Conservation (phyloP, 352 stramenopile genomes). For the Pythium utonaiense region DNA sequence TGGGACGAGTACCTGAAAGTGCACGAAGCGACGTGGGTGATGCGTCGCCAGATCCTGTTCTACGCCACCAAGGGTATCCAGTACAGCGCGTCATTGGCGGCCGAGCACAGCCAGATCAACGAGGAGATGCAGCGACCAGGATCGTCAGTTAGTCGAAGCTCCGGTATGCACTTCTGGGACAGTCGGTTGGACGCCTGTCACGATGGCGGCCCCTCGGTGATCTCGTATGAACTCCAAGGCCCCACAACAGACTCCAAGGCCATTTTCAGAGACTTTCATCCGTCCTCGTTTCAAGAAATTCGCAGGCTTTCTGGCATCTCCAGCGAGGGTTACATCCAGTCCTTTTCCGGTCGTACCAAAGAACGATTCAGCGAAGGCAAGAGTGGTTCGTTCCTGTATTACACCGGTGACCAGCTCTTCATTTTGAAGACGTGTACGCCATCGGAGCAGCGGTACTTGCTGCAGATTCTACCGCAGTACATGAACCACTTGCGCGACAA, state of each 20-base stretch:
- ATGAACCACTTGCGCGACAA: slow-evolving; percentile 75
- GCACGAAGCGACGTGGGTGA: slow-evolving; percentile 81
- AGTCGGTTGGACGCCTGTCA: slow-evolving; percentile 34
- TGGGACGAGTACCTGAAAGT: slow-evolving; percentile 87
- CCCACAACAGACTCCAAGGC: slow-evolving; percentile 40
- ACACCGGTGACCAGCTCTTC: slow-evolving; percentile 84
- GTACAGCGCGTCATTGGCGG: slow-evolving; percentile 26
- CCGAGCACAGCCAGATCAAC: slow-evolving; percentile 13
- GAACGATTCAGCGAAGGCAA: slow-evolving; percentile 90
- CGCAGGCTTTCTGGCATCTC: slow-evolving; percentile 77
- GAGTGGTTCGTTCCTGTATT: slow-evolving; percentile 88
- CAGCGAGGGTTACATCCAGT: slow-evolving; percentile 69
- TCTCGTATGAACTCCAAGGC: slow-evolving; percentile 72
- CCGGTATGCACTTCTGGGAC: slow-evolving; percentile 66
- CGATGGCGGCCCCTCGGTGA: slow-evolving; percentile 36
- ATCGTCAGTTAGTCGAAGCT: slow-evolving; percentile 67
- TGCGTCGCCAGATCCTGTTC: slow-evolving; percentile 79
- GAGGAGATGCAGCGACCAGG: slow-evolving; percentile 30
- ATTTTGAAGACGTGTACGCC: slow-evolving; percentile 89
- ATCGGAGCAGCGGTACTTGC: slow-evolving; percentile 76
- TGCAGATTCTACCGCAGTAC: slow-evolving; percentile 88
- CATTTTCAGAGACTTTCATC: slow-evolving; percentile 84
- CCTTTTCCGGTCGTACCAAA: slow-evolving; percentile 72
- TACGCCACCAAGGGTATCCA: slow-evolving; percentile 82
- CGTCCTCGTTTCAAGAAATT: slow-evolving; percentile 78